These are phyloP conservation scores for Cystobasidium pallidum DNA, from an alignment of 1,284 basidiomycete genomes.

Conservation along the genomic window DNA sequence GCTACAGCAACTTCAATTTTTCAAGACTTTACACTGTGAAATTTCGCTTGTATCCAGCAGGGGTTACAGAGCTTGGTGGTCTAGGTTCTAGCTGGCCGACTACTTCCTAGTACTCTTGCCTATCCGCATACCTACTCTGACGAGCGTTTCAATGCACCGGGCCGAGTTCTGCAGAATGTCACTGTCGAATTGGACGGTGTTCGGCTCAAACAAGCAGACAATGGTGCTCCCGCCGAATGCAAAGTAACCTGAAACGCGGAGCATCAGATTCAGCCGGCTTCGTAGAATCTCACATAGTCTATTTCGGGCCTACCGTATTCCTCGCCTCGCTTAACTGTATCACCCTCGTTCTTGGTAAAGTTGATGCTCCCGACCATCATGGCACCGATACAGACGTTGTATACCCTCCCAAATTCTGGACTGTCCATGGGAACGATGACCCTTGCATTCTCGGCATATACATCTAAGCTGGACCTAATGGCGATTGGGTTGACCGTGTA, in stretches of 20 bases:
- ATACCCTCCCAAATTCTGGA: conserved; percentile 80
- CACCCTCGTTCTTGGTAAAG: conserved; percentile 81
- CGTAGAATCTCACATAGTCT: not conserved
- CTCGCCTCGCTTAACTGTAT: conserved; percentile 75
- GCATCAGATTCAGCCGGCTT: not conserved
- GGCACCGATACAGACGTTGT: conserved; percentile 65
- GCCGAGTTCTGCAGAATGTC: conserved; percentile 51
- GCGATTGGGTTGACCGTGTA: conserved; percentile 78
- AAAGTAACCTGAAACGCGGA: conserved; percentile 66
- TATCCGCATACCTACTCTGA: conserved; percentile 79
- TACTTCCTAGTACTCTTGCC: conserved; percentile 38
- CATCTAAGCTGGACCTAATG: conserved; percentile 66
- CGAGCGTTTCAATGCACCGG: conserved; percentile 56
- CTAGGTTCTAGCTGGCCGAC: not conserved
- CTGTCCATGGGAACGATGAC: conserved; percentile 88
- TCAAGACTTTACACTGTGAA: no score
- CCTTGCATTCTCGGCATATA: conserved; percentile 90
- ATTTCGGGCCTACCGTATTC: conserved; percentile 67
- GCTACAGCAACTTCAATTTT: no score
- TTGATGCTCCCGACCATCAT: conserved; percentile 78
- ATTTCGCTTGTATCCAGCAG: no score
- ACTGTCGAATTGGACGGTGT: conserved; percentile 81
- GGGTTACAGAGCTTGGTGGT: not conserved
- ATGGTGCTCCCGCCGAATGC: conserved; percentile 91
- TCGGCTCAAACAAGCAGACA: conserved; percentile 81